A percentile compares a stretch with the other conserved stretches of the same genome.
Conservation (phyloP, 371 early-diverging fungal genomes). For the Rhizomucor miehei region DNA sequence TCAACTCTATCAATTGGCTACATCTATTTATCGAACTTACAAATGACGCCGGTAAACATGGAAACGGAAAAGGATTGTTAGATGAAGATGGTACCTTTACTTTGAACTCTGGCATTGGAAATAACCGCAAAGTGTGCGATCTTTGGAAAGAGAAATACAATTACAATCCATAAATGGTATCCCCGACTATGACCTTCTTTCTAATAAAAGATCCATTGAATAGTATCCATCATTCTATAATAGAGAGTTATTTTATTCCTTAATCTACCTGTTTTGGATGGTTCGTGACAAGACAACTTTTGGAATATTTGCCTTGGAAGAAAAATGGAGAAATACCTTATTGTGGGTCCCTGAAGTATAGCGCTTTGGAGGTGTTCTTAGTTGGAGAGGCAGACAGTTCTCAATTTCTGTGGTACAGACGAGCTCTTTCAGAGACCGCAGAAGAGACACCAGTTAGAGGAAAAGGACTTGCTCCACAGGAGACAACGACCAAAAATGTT, state of each 20-base stretch:
- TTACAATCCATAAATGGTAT: slow-evolving; percentile 11
- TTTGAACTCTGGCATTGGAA: slow-evolving; percentile 23
- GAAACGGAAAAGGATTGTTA: slow-evolving; percentile 10
- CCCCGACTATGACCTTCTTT: neutral
- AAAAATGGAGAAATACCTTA: too few relatives aligned
- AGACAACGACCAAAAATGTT: too few relatives aligned
- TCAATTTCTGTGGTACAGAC: too few relatives aligned
- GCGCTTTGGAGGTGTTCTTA: too few relatives aligned
- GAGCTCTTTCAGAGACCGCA: too few relatives aligned
- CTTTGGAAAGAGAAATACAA: slow-evolving; percentile 37
- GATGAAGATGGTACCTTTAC: slow-evolving; percentile 21
- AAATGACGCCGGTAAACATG: slow-evolving; percentile 24
- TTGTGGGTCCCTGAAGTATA: too few relatives aligned
- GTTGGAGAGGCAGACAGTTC: too few relatives aligned
- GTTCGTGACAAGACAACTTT: too few relatives aligned
- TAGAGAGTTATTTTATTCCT: slow-evolving; percentile 4
- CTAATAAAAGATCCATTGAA: too few relatives aligned
- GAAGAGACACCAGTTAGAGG: too few relatives aligned
- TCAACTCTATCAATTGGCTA: slow-evolving; percentile 67
- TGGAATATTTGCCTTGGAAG: too few relatives aligned
- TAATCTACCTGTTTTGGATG: neutral
- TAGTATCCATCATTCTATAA: neutral
- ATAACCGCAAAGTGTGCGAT: slow-evolving; percentile 27
- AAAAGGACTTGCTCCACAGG: too few relatives aligned
- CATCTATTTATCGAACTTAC: slow-evolving; percentile 58